Conservation (phyloP, 1,139 yeast genomes). For the Scheffersomyces quercinus region DNA sequence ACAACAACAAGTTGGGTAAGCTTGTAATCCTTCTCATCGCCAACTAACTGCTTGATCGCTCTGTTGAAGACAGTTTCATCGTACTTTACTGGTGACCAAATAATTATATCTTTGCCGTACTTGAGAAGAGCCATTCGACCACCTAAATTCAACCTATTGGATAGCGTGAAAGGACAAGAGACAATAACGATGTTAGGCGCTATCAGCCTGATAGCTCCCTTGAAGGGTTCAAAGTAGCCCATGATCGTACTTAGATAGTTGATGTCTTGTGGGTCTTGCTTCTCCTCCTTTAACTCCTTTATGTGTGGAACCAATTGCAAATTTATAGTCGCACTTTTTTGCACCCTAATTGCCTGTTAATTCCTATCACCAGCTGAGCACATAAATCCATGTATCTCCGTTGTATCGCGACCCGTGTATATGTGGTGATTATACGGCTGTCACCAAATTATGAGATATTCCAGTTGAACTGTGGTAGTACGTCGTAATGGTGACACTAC, state of each 20-base stretch:
- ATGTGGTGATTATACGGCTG: too few species aligned
- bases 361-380: too few species aligned
- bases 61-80: slow-evolving; percentile 8
- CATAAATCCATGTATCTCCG: too few species aligned
- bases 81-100: slow-evolving; percentile 10
- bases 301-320: too few species aligned
- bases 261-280: too few species aligned
- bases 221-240: slow-evolving; percentile 7
- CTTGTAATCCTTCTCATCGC: slow-evolving; percentile 15
- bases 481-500: too few species aligned
- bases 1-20: slow-evolving; percentile 7
- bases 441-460: too few species aligned
- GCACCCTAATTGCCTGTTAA: too few species aligned
- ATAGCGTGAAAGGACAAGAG: slow-evolving; percentile 8
- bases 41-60: slow-evolving; percentile 13
- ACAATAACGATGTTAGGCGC: slow-evolving; percentile 6
- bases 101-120: slow-evolving; percentile 5
- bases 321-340: too few species aligned
- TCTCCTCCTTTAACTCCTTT: too few species aligned
- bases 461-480: too few species aligned
- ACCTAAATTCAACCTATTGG: slow-evolving; percentile 5
- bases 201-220: slow-evolving; percentile 6
- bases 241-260: neutral
- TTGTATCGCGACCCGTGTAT: too few species aligned
- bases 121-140: slow-evolving; percentile 11